Evolutionary conservation across 345 rosid genomes (phyloP).

Genomic region (Eucalyptus erythrocorys): DNA sequence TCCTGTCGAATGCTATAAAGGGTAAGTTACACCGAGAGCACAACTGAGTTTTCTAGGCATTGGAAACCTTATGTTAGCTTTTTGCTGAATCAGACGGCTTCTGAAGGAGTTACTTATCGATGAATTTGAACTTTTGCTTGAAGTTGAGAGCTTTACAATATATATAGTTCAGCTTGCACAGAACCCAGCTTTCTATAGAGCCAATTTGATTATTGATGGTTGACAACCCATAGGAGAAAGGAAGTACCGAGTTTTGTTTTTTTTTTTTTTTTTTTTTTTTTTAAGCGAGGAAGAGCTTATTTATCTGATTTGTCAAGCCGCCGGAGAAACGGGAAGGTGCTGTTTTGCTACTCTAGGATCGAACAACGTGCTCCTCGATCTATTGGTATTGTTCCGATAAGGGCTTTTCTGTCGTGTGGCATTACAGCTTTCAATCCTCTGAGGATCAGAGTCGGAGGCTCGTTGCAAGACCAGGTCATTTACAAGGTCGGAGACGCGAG

Average conservation of each 20-base stretch:
- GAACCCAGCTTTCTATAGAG: not conserved
- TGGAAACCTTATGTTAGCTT: not conserved
- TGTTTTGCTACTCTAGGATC: not conserved
- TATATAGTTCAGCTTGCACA: not conserved
- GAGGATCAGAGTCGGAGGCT: conserved; percentile 35
- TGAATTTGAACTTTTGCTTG: not conserved
- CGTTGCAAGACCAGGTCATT: conserved; percentile 35
- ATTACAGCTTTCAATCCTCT: conserved; percentile 29
- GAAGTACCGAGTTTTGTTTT: not conserved
- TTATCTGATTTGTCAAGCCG: not conserved
- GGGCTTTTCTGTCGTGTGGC: not conserved
- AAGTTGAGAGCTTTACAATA: not conserved
- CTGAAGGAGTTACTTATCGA: not conserved
- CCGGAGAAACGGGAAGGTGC: not conserved
- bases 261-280: not conserved
- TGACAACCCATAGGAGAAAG: not conserved
- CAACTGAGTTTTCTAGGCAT: not conserved
- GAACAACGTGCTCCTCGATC: not conserved
- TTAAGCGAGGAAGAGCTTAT: not conserved
- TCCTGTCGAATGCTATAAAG: conserved; percentile 34
- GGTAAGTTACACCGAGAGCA: conserved; percentile 11
- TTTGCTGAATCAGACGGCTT: not conserved
- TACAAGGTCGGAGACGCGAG: conserved; percentile 20
- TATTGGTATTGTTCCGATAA: not conserved
- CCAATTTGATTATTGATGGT: not conserved